Conservation (phyloP, 192 early-diverging fungal genomes). For the Paraglomus brasilianum region DNA sequence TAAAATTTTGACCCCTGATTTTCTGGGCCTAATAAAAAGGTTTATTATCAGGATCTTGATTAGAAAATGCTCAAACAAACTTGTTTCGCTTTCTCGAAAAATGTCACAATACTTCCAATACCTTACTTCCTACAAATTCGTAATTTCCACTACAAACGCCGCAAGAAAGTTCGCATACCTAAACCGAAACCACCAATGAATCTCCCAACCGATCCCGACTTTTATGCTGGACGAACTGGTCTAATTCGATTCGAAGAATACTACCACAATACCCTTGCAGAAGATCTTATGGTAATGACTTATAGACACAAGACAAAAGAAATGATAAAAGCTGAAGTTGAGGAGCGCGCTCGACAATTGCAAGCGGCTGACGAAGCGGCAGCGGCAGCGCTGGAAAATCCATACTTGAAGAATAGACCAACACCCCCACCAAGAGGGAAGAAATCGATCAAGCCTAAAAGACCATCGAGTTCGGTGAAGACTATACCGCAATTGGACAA, state of each 20-base stretch:
- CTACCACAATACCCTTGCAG: constrained; percentile 46
- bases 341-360: neutral
- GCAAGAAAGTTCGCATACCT: too few species aligned
- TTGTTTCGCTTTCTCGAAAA: too few species aligned
- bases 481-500: constrained; percentile 67
- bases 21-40: too few species aligned
- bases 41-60: too few species aligned
- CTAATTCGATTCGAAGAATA: constrained; percentile 49
- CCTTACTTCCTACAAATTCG: too few species aligned
- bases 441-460: constrained; percentile 51
- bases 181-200: constrained; percentile 1
- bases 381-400: constrained; percentile 5
- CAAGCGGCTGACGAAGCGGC: neutral
- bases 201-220: neutral
- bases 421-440: constrained; percentile 33
- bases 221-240: constrained; percentile 27
- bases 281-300: constrained; percentile 55
- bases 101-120: too few species aligned
- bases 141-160: too few species aligned
- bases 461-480: constrained; percentile 58
- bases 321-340: constrained; percentile 33
- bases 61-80: too few species aligned
- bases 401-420: constrained; percentile 2
- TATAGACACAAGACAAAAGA: constrained; percentile 50
- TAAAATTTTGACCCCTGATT: too few species aligned